phyloP scores from a whole-genome alignment of 805 yeast genomes.

The Ogataea allantospora region DNA sequence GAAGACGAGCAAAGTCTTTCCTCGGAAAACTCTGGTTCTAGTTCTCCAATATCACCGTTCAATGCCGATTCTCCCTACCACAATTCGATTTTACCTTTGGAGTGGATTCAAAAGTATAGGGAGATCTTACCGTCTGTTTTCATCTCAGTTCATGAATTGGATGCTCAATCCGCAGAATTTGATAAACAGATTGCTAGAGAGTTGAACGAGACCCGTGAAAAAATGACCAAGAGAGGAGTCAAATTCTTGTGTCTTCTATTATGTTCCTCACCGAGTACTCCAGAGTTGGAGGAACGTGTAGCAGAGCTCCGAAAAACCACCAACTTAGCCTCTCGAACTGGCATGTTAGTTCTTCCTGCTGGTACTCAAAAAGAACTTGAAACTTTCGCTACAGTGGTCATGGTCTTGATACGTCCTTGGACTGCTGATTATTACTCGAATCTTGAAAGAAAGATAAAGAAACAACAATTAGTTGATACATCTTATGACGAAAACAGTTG shows the following conservation, averaged over 20 bases:
- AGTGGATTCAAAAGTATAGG: conserved; percentile 56
- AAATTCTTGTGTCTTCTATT: conserved; percentile 37
- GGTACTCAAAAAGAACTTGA: conserved; percentile 41
- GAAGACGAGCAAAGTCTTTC: conserved; percentile 1
- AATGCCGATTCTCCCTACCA: conserved; percentile 41
- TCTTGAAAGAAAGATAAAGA: conserved; percentile 41
- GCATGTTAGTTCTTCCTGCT: conserved; percentile 42
- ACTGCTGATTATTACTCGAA: conserved; percentile 44
- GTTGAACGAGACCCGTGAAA: conserved; percentile 33
- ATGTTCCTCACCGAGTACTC: conserved; percentile 29
- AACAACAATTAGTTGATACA: conserved; percentile 33
- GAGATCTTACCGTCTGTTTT: conserved; percentile 47
- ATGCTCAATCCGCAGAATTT: conserved; percentile 25
- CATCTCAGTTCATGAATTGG: conserved; percentile 43
- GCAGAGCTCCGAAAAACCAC: conserved; percentile 40
- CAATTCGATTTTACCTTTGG: conserved; percentile 39
- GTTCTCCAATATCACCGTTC: conserved; percentile 43
- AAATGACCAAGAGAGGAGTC: conserved; percentile 31
- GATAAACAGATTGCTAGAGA: conserved; percentile 39
- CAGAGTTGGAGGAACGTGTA: conserved; percentile 37
- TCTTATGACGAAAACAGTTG: conserved; percentile 33
- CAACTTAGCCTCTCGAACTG: conserved; percentile 43
- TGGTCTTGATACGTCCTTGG: conserved; percentile 39
- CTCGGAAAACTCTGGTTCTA: conserved; percentile 2
- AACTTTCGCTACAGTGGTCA: conserved; percentile 39